Percentiles rank a stretch among this genome's conserved stretches.
These are phyloP conservation scores for Cyclotella kingstonii DNA, from an alignment of 108 stramenopile genomes.

Conservation along the genomic window DNA sequence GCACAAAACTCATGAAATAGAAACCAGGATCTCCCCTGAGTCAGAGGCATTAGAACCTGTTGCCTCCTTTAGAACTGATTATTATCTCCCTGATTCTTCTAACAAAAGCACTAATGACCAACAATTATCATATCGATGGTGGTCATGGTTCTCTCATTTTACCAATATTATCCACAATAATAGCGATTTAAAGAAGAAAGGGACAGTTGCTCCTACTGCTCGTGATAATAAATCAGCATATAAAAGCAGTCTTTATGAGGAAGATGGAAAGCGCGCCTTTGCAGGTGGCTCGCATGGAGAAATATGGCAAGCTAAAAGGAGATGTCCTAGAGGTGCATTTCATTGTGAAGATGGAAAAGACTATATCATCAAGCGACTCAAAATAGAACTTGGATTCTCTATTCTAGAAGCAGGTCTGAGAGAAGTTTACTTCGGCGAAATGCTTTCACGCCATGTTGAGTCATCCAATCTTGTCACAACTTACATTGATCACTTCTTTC, in stretches of 20 bases:
- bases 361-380: slow-evolving; percentile 67
- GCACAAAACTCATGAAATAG: slow-evolving; percentile 9
- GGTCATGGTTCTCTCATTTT: slow-evolving; percentile 40
- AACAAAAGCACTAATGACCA: slow-evolving; percentile 5
- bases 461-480: slow-evolving; percentile 50
- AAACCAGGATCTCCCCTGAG: slow-evolving; percentile 12
- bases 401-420: slow-evolving; percentile 78
- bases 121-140: slow-evolving; percentile 45
- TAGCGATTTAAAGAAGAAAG: neutral
- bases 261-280: slow-evolving; percentile 55
- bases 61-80: slow-evolving; percentile 3
- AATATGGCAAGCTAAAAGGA: slow-evolving; percentile 68
- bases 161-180: slow-evolving; percentile 23
- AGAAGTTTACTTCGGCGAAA: slow-evolving; percentile 77
- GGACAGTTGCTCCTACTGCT: neutral
- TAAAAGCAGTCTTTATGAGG: slow-evolving; percentile 46
- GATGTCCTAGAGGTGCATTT: slow-evolving; percentile 30
- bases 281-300: slow-evolving; percentile 84
- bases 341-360: slow-evolving; percentile 58
- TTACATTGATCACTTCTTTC: slow-evolving; percentile 87
- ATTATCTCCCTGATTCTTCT: neutral
- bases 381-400: slow-evolving; percentile 61
- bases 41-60: slow-evolving; percentile 1
- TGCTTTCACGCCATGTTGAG: slow-evolving; percentile 43
- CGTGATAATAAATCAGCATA: slow-evolving; percentile 6